A percentile compares a stretch with the other conserved stretches of the same genome.
Conservation (phyloP, 352 stramenopile species). For the Phytopythium delawarense region DNA sequence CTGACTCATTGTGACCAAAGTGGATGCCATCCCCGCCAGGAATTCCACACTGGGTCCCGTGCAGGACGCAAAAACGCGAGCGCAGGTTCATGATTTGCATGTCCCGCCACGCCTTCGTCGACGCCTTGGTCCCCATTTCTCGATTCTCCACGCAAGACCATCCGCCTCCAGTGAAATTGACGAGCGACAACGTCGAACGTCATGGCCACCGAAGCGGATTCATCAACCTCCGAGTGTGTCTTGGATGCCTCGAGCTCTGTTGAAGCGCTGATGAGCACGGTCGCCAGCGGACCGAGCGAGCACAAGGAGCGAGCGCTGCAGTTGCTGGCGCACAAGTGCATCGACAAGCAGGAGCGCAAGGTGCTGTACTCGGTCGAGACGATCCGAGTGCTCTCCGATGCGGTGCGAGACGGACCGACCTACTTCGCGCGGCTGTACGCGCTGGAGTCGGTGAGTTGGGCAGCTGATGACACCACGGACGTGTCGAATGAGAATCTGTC, state of each 20-base stretch:
- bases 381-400: background rate
- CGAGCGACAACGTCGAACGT: too few relatives aligned
- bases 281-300: background rate
- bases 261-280: background rate
- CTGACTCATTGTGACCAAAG: too few relatives aligned
- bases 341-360: conserved; percentile 1
- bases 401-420: background rate
- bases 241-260: background rate
- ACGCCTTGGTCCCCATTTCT: too few relatives aligned
- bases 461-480: background rate
- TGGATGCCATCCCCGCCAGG: too few relatives aligned
- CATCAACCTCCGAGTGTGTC: too few relatives aligned
- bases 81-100: too few relatives aligned
- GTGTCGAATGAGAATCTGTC: background rate
- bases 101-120: too few relatives aligned
- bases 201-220: too few relatives aligned
- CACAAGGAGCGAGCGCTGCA: background rate
- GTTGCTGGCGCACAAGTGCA: background rate
- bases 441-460: background rate
- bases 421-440: conserved; percentile 2
- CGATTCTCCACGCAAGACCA: too few relatives aligned
- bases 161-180: too few relatives aligned
- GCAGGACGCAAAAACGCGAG: too few relatives aligned
- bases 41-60: too few relatives aligned
- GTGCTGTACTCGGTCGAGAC: background rate